These are phyloP conservation scores for Coemansia sp. DNA, from an alignment of 192 early-diverging fungal genomes.

Conservation along the genomic window DNA sequence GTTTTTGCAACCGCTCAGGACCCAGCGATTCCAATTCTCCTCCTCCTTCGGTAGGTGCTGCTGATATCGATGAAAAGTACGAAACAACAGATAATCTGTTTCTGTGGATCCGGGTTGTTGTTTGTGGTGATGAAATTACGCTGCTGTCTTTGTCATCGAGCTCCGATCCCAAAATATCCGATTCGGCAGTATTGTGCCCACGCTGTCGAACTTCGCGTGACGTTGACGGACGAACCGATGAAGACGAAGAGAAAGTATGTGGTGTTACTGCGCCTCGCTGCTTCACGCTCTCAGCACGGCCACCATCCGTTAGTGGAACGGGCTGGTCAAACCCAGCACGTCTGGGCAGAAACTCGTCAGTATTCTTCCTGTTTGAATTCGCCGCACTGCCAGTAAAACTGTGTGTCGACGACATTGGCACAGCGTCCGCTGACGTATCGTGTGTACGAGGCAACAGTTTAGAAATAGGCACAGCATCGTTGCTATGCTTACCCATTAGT, in stretches of 20 bases:
- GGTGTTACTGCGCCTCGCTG: conserved; percentile 26
- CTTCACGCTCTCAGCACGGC: conserved; percentile 34
- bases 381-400: too few species aligned
- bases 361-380: background rate
- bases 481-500: background rate
- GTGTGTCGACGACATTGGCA: background rate
- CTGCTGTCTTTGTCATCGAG: conserved; percentile 19
- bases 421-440: background rate
- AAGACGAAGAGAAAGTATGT: conserved; percentile 23
- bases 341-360: background rate
- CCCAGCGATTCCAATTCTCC: background rate
- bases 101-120: background rate
- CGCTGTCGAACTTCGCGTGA: background rate
- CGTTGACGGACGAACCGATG: conserved; percentile 10
- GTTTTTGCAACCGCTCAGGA: background rate
- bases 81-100: conserved; percentile 24
- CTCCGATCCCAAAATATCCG: conserved; percentile 9
- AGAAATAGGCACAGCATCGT: conserved; percentile 26
- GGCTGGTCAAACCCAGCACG: conserved; percentile 39
- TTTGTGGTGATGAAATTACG: background rate
- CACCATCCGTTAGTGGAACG: conserved; percentile 5
- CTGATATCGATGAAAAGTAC: conserved; percentile 27
- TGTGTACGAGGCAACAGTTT: conserved; percentile 8
- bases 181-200: conserved; percentile 20
- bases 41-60: background rate